Conservation (phyloP, 129 eudicot genomes). For the Tagetes erecta region DNA sequence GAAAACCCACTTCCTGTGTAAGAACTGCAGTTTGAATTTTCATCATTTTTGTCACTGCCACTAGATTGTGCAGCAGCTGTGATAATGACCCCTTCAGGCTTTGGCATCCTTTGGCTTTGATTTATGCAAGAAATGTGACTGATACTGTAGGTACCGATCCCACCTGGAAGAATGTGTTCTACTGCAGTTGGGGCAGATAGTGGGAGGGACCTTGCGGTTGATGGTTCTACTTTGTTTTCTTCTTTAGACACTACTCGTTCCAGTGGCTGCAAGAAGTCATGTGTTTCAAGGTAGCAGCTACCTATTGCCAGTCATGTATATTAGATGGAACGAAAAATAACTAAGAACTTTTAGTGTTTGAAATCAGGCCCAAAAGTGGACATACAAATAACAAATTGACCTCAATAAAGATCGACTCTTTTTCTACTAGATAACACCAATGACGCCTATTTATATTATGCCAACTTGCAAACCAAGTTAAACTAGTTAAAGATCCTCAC, state of each 20-base stretch:
- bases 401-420: no score
- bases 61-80: slow-evolving; percentile 41
- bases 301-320: slow-evolving; percentile 5
- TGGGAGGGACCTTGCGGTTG: background rate
- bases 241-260: slow-evolving; percentile 29
- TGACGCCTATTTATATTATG: no score
- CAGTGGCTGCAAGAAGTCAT: slow-evolving; percentile 43
- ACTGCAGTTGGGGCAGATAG: slow-evolving; percentile 27
- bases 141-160: slow-evolving; percentile 82
- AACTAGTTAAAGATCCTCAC: no score
- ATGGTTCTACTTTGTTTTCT: slow-evolving; percentile 28
- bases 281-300: slow-evolving; percentile 39
- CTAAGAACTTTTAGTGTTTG: background rate
- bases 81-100: slow-evolving; percentile 38
- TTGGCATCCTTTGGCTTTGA: slow-evolving; percentile 49
- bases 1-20: slow-evolving; percentile 85
- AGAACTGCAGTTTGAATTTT: slow-evolving; percentile 78
- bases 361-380: background rate
- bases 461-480: no score
- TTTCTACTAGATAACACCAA: no score
- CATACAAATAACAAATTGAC: no score
- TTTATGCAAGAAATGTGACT: slow-evolving; percentile 65
- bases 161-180: slow-evolving; percentile 84
- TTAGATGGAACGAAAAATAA: background rate
- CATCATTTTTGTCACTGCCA: slow-evolving; percentile 44